Conservation (phyloP, 1,284 basidiomycete species). For the Marasmius oreades region DNA sequence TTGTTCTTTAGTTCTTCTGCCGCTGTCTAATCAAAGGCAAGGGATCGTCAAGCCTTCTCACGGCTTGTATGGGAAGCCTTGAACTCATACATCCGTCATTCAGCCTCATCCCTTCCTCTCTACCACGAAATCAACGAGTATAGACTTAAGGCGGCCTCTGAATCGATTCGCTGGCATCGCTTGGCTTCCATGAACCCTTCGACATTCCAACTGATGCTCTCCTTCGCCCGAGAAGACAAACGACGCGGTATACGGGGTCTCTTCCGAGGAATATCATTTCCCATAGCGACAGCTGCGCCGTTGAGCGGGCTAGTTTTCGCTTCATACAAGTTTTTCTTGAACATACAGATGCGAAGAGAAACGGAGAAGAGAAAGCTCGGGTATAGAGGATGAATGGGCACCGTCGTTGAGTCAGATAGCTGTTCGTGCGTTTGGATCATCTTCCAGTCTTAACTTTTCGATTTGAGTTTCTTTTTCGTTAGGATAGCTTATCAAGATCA, state of each 20-base stretch:
- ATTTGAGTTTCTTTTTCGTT: neutral
- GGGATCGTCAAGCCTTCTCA: too few species aligned
- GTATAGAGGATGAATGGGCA: neutral
- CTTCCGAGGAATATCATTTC: too few species aligned
- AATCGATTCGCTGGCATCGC: too few species aligned
- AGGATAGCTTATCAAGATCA: neutral
- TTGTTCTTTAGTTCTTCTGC: too few species aligned
- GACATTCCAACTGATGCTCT: neutral
- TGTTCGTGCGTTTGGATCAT: neutral
- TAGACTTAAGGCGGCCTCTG: too few species aligned
- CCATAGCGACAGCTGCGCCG: neutral
- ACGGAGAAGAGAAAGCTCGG: too few species aligned
- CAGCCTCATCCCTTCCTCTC: too few species aligned
- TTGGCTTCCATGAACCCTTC: too few species aligned
- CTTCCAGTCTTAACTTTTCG: neutral
- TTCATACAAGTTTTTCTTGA: neutral
- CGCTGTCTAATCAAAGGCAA: too few species aligned
- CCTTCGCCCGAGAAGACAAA: neutral
- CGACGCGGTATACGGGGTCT: neutral
- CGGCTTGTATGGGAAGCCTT: too few species aligned
- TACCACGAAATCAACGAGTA: too few species aligned
- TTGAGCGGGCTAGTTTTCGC: constrained; percentile 23
- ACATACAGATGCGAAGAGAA: neutral
- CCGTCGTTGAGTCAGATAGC: neutral
- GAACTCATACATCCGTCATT: too few species aligned